phyloP scores from a whole-genome alignment of 176 grass and related monocot species.

The Phragmites australis region DNA sequence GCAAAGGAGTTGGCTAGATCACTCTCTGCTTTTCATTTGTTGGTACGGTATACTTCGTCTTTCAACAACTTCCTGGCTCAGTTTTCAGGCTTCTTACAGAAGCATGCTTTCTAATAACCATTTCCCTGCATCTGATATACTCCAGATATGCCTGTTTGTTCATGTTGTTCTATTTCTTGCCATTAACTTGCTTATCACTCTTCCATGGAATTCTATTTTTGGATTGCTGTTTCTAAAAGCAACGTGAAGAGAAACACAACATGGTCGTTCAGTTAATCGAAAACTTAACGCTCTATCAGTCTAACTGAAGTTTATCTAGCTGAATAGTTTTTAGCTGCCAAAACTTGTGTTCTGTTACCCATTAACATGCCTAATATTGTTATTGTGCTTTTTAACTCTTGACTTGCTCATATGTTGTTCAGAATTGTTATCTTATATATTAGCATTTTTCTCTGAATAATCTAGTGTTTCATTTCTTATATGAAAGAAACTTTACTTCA shows the following conservation, averaged over 20 bases:
- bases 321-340: background rate
- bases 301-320: background rate
- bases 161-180: background rate
- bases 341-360: background rate
- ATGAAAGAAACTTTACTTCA: background rate
- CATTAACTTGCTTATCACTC: background rate
- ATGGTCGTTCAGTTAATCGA: background rate
- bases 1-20: background rate
- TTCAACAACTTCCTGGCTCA: background rate
- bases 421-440: background rate
- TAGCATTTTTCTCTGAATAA: background rate
- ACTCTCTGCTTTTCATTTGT: background rate
- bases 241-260: background rate
- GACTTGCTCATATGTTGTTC: background rate
- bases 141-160: background rate
- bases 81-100: background rate
- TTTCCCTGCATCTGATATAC: background rate
- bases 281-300: background rate
- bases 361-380: background rate
- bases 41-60: background rate
- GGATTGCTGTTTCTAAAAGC: background rate
- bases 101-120: background rate
- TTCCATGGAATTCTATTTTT: background rate
- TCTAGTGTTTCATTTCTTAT: background rate
- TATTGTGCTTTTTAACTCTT: background rate